Conservation (phyloP, 2,329 filamentous ascomycete species). For the Escovopsis sp. region DNA sequence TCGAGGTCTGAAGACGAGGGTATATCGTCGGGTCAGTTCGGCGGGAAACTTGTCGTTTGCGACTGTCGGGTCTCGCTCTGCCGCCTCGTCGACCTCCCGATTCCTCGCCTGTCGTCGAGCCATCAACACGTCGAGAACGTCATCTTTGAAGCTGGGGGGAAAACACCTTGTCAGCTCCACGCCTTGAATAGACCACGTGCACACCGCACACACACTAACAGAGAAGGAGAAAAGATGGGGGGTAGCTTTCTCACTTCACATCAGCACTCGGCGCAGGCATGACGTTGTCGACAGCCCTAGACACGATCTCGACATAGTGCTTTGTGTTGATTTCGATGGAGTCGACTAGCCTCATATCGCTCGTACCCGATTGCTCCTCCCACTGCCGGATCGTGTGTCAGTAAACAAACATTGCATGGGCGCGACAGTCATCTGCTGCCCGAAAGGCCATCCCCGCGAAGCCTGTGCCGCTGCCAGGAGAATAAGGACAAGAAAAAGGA, state of each 20-base stretch:
- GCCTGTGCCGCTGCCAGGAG: too few species aligned
- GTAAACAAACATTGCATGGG: too few species aligned
- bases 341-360: conserved; percentile 58
- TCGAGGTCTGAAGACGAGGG: conserved; percentile 86
- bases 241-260: conserved; percentile 29
- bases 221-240: too few species aligned
- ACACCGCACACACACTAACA: too few species aligned
- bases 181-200: too few species aligned
- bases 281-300: conserved; percentile 71
- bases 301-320: conserved; percentile 87
- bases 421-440: too few species aligned
- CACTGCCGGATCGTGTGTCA: conserved; percentile 37
- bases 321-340: conserved; percentile 85
- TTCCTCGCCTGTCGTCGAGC: conserved; percentile 79
- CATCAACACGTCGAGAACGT: conserved; percentile 94
- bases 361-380: conserved; percentile 51
- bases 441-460: too few species aligned
- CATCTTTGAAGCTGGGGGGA: conserved; percentile 78
- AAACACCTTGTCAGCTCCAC: not conserved
- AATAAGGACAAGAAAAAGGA: too few species aligned
- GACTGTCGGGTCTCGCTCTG: conserved; percentile 49
- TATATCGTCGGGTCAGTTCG: conserved; percentile 84
- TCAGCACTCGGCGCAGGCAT: conserved; percentile 68
- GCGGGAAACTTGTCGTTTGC: conserved; percentile 73
- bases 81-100: conserved; percentile 53